Evolutionary conservation across 495 filamentous ascomycete species (phyloP), one percentile per base, ranked within the genome.

Genomic region (Penicillium pancosmium): DNA sequence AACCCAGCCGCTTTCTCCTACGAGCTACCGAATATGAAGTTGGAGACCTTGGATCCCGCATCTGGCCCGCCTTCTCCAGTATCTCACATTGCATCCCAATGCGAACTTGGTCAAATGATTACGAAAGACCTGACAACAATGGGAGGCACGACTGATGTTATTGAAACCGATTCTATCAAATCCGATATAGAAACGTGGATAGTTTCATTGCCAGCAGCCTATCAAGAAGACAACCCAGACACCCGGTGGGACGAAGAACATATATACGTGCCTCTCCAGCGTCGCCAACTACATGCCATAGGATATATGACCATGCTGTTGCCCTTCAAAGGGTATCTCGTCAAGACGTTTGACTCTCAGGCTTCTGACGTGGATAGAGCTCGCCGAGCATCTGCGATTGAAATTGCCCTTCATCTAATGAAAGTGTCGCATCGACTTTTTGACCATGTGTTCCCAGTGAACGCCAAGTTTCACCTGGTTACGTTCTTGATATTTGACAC

Each of bases 401-500:
- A 78, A 0, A 69, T 73, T 15, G 69, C 73, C 0, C 47, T 83
- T 16, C 76, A 71, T 21, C 49, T 82, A 18, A 72, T 82, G 57
- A 60, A 73, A 23, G 65, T 73, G 4, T 73, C 77, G 23, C 73
- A 69, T 48, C 58, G 38, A 16, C 71, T 83, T 9, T 77, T 78
- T 55, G 69, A 80, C 10, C 69, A 68, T 33, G 55, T 79, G 10
- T 73, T 68, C 13, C 78, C 80, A 11, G 63, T 69, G 5, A 77
- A 79, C 48, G 74, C 75, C 23, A 80, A 78, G 53, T 83, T 82
- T 47, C 77, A 83, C 48, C 72, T 80, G 44, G 75, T 81, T 38
- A 74, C 79, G n/a, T 84, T 83, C 51, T 69, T 77, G 46, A 71
- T 82, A 13, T 83, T 84, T 50, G 79, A 84, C 52, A 78, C 79